Percentiles rank a stretch among this genome's conserved stretches.
Evolutionary conservation across 306 rosid genomes (phyloP).

Genomic region (Prunus mira): DNA sequence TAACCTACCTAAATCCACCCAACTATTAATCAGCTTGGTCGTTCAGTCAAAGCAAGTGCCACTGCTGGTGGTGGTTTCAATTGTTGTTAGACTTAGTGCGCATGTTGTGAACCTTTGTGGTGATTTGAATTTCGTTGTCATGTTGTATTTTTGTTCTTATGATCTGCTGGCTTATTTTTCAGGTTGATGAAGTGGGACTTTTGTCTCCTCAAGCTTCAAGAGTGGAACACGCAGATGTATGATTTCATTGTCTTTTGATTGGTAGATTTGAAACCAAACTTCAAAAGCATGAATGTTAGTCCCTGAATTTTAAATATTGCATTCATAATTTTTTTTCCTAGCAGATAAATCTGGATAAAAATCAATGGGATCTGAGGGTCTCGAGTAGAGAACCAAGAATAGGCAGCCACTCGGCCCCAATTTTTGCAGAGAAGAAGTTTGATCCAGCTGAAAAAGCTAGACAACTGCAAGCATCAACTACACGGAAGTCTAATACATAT

Average conservation of each 20-base stretch:
- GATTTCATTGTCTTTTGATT: constrained; percentile 21
- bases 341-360: constrained; percentile 58
- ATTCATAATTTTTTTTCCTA: constrained; percentile 7
- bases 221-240: constrained; percentile 55
- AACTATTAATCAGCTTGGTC: background rate
- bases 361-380: constrained; percentile 49
- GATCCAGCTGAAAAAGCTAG: constrained; percentile 78
- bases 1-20: background rate
- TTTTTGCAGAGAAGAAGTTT: constrained; percentile 68
- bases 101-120: background rate
- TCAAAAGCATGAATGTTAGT: background rate
- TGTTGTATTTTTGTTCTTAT: background rate
- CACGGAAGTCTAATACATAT: constrained; percentile 60
- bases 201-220: constrained; percentile 40
- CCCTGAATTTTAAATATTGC: background rate
- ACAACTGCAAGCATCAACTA: constrained; percentile 41
- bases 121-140: background rate
- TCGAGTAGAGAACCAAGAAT: constrained; percentile 50
- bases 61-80: background rate
- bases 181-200: constrained; percentile 58
- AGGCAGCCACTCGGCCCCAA: constrained; percentile 84
- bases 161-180: constrained; percentile 18
- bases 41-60: background rate
- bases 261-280: constrained; percentile 13
- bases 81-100: background rate